A percentile compares a stretch with the other conserved stretches of the same genome.
Conservation (phyloP, 306 rosid genomes). For the Cicer cuneatum region DNA sequence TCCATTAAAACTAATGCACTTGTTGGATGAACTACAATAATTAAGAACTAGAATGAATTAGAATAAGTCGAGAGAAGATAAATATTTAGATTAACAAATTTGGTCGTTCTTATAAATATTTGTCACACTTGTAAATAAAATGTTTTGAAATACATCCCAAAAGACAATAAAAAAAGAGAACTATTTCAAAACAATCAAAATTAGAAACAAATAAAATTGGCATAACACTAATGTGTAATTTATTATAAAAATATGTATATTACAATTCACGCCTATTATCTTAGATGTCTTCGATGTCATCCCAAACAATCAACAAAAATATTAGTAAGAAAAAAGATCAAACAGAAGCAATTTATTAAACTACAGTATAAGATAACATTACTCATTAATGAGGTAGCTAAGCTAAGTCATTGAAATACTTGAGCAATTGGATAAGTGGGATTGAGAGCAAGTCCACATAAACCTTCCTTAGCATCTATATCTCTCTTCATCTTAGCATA, state of each 20-base stretch:
- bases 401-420: background rate
- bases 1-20: too few species aligned
- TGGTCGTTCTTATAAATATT: too few species aligned
- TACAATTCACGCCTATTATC: background rate
- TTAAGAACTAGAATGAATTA: too few species aligned
- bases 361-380: background rate
- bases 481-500: slow-evolving; percentile 36
- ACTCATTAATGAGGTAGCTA: background rate
- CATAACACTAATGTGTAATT: background rate
- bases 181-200: too few species aligned
- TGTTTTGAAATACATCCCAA: too few species aligned
- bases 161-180: too few species aligned
- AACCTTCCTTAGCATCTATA: slow-evolving; percentile 31
- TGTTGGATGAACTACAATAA: too few species aligned
- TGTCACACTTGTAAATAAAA: too few species aligned
- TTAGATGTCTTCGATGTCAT: background rate
- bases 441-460: slow-evolving; percentile 40
- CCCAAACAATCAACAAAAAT: background rate
- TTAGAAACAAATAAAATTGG: background rate
- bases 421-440: slow-evolving; percentile 35
- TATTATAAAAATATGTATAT: too few species aligned
- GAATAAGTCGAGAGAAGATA: too few species aligned
- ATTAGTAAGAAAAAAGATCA: background rate
- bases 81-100: too few species aligned
- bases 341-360: background rate